Evolutionary conservation across 2,329 filamentous ascomycete species (phyloP), one percentile per base, ranked within the genome.

Genomic region (Curvularia lunata): DNA sequence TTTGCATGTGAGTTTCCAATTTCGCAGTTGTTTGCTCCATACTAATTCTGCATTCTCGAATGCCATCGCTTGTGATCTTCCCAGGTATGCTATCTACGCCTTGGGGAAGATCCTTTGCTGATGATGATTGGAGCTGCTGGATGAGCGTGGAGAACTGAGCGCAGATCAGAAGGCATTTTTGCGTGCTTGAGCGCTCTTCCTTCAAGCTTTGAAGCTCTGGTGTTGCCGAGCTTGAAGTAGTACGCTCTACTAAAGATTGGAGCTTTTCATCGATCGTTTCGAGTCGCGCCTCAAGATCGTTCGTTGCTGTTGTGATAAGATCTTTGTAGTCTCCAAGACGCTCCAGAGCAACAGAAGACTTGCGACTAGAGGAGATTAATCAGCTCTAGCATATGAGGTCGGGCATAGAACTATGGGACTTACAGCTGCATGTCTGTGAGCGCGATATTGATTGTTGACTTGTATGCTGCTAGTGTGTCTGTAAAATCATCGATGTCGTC

Each of bases 51-150:
- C 41, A 43, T 43, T 43, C 41, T 27, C 23, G 41, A 9, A 43
- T 43, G 23, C 41, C 23, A 10, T 43, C 13, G 41, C 41, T 43
- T 13, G 41, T 43, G 23, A 43, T 43, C 41, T 27, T 43, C 21
- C 27, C 41, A 27, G 41, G 41, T 43, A 43, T 43, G 13, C 4
- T 43, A 23, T 43, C 41, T 43, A 18, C 1, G 13, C 12, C 23
- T 43, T 43, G 23, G 23, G 23, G 41, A 43, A 43, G 23, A 27
- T 43, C 23, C 23, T 27, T 43, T 16, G 41, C 41, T 43, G 41
- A 43, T 43, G 23, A 43, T 43, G 13, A 43, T 43, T 43, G 10
- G 3, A 43, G 41, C 41, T 43, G 41, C 41, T 43, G 41, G 41
- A 43, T 43, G 9, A 27, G 41, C 41, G 4, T 43, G 5, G 41